Percentiles rank a stretch among this genome's conserved stretches.
phyloP scores from a whole-genome alignment of 768 basidiomycete species.

The Erythrobasidium yunnanense region DNA sequence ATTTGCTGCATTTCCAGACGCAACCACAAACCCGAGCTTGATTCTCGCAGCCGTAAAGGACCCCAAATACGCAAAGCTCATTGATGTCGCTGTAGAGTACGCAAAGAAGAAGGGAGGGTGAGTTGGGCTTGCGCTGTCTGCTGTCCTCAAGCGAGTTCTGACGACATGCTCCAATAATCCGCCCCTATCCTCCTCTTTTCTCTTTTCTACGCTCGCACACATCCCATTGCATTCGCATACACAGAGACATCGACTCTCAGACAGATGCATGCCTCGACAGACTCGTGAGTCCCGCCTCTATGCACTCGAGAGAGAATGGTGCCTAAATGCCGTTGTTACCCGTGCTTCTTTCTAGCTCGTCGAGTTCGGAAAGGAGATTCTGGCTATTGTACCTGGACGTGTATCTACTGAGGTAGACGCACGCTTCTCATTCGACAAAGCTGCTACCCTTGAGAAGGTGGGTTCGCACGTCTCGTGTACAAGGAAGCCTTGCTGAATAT shows the following conservation, averaged over 20 bases:
- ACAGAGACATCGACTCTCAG: constrained; percentile 56
- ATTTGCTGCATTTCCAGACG: too few species aligned
- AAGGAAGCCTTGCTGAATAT: too few species aligned
- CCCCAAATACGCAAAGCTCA: constrained; percentile 66
- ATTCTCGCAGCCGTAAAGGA: constrained; percentile 90
- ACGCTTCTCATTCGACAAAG: constrained; percentile 90
- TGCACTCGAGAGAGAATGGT: background rate
- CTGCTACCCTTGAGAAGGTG: constrained; percentile 77
- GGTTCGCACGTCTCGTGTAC: constrained; percentile 1
- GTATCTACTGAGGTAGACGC: constrained; percentile 99
- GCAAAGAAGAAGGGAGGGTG: constrained; percentile 70
- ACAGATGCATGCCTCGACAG: constrained; percentile 73
- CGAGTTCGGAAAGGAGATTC: constrained; percentile 93
- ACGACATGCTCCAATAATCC: too few species aligned
- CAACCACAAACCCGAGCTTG: constrained; percentile 78
- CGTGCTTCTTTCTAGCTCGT: constrained; percentile 56
- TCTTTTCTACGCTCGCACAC: background rate
- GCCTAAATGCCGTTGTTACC: background rate
- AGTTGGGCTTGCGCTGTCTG: constrained; percentile 24
- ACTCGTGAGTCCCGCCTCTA: constrained; percentile 51
- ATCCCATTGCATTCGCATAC: too few species aligned
- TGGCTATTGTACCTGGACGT: constrained; percentile 89
- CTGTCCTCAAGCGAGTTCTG: too few species aligned
- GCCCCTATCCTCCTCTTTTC: background rate
- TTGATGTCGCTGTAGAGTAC: constrained; percentile 61